phyloP scores from a whole-genome alignment of 305 asterid species.

The Fraxinus nigra region DNA sequence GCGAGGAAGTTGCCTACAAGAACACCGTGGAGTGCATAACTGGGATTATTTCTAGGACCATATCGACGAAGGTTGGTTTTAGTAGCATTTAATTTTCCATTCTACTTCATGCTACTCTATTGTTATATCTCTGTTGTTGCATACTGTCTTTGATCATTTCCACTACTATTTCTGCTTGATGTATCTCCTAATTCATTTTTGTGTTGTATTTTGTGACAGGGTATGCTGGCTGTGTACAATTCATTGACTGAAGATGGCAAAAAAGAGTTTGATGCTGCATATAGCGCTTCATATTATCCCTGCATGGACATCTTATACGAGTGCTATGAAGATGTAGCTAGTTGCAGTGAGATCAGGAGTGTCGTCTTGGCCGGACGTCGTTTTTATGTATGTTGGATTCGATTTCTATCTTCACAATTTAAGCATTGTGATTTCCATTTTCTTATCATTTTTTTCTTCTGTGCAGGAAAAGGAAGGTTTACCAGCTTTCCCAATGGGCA shows the following conservation, averaged over 20 bases:
- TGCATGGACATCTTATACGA: conserved; percentile 95
- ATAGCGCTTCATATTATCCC: conserved; percentile 87
- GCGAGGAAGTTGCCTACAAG: conserved; percentile 90
- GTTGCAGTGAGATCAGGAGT: conserved; percentile 92
- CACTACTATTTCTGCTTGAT: conserved; percentile 1
- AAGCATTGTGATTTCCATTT: neutral
- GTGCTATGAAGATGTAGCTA: conserved; percentile 94
- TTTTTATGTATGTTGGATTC: conserved; percentile 55
- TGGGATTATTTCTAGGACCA: conserved; percentile 78
- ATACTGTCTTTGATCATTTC: neutral
- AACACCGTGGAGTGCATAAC: conserved; percentile 95
- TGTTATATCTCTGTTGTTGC: neutral
- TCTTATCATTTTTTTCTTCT: neutral
- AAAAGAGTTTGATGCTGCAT: conserved; percentile 76
- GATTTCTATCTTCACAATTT: neutral
- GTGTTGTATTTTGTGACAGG: conserved; percentile 43
- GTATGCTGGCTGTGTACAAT: conserved; percentile 84
- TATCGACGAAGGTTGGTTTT: conserved; percentile 73
- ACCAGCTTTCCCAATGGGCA: conserved; percentile 98
- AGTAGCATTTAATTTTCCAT: neutral
- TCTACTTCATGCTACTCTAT: neutral
- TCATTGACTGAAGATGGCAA: conserved; percentile 74
- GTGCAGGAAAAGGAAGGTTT: conserved; percentile 87
- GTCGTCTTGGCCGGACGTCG: conserved; percentile 98
- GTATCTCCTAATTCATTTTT: neutral